Evolutionary conservation across 768 basidiomycete species (phyloP), one percentile per base, ranked within the genome.

Genomic region (Tremella yokohamensis): DNA sequence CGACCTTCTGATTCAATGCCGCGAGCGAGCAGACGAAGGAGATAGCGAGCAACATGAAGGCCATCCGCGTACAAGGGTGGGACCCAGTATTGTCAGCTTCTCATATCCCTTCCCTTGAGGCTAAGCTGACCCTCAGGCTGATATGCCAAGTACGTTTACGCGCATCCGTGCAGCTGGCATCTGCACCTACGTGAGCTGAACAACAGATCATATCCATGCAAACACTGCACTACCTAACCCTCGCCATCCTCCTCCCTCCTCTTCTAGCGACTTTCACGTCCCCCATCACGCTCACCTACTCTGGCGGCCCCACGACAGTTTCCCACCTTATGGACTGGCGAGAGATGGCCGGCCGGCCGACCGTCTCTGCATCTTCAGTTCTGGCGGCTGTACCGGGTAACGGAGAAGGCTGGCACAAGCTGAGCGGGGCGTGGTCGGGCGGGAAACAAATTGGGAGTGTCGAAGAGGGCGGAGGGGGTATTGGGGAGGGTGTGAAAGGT

Each of bases 321-420:
- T 58, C 62, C 9, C 74, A 74, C 48, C 80, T 98, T 38, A 90
- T 99, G 86, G 93, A 98, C 78, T 99, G 96, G 96, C 82, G 91
- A 47, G 89, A 97, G 76, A 87, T 99, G 84, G 88, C 92, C 0
- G 88, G 90, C 3, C 78, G 83, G 52, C 84, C 88, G 2, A 92
- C 91, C 0, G 84, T 87, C 19, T 58, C 83, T 82, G 56, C 83
- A 83, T 24, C 37, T 0, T 39, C 53, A 3, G 58, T 62, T 20
- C 45, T 18, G 34, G 60, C 61, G 13, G 60, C 82, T 45, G 29
- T 34, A 11, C 29, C 29, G 29, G 29, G 29, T 11, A 18, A 8
- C n/a, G 42, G 22, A 6, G 65, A 65, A 40, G 74, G 75, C 25
- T 89, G 87, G 87, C 79, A 78, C 52, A 81, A 84, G 38, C 83